Evolutionary conservation across 1,284 basidiomycete species (phyloP).

Genomic region (Pseudozyma tsukubaensis): DNA sequence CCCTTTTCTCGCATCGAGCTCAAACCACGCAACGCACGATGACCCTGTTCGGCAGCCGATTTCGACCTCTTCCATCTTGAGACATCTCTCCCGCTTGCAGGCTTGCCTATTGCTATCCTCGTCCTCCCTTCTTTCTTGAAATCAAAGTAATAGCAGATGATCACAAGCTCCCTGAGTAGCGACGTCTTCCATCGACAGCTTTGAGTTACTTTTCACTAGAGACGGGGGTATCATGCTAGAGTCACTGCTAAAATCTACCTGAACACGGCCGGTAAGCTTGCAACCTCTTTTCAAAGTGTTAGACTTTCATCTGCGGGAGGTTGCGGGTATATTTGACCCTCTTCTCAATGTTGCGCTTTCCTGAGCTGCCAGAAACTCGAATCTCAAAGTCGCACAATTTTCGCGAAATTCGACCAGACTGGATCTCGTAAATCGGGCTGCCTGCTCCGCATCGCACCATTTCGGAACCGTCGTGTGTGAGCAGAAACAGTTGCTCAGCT

Average conservation of each 20-base stretch:
- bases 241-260: not conserved
- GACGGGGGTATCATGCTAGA: too few species aligned
- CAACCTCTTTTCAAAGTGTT: not conserved
- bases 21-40: not conserved
- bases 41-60: not conserved
- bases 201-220: too few species aligned
- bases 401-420: not conserved
- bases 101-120: too few species aligned
- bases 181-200: too few species aligned
- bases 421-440: not conserved
- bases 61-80: not conserved
- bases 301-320: too few species aligned
- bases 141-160: too few species aligned
- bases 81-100: not conserved
- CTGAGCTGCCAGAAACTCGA: too few species aligned
- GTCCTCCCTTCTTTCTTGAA: too few species aligned
- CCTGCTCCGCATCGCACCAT: not conserved
- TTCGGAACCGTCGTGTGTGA: conserved; percentile 3
- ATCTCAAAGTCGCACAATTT: too few species aligned
- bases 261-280: not conserved
- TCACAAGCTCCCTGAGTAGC: too few species aligned
- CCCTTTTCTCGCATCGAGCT: not conserved
- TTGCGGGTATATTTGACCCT: too few species aligned
- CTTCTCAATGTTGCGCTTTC: too few species aligned
- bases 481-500: not conserved